Conservation (phyloP, 106 monocot species). For the Dendrobium officinale region DNA sequence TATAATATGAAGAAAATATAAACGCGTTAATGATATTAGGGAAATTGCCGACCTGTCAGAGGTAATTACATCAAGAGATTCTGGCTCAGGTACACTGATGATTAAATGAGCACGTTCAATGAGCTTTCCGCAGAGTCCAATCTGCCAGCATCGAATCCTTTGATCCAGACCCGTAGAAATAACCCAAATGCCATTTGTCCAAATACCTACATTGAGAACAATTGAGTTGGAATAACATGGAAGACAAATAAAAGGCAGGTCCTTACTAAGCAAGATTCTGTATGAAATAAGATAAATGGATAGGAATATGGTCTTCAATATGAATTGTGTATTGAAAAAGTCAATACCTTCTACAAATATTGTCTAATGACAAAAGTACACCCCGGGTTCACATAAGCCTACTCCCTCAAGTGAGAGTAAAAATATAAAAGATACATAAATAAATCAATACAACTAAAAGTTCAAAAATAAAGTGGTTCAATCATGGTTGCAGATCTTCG, state of each 20-base stretch:
- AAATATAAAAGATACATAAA: too few species aligned
- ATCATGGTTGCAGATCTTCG: too few species aligned
- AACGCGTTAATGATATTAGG: not conserved
- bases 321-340: not conserved
- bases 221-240: not conserved
- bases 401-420: too few species aligned
- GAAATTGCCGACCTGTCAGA: slow-evolving; percentile 23
- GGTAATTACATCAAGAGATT: slow-evolving; percentile 53
- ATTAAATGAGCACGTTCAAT: slow-evolving; percentile 56
- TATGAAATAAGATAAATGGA: not conserved
- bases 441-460: too few species aligned
- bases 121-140: slow-evolving; percentile 29
- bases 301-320: not conserved
- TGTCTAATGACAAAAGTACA: too few species aligned
- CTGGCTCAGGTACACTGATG: slow-evolving; percentile 92
- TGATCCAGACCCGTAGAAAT: slow-evolving; percentile 96
- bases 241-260: not conserved
- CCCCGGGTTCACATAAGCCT: too few species aligned
- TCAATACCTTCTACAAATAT: not conserved
- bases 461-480: too few species aligned
- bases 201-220: slow-evolving; percentile 36
- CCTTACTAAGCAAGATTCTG: too few species aligned
- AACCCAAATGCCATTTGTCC: slow-evolving; percentile 84
- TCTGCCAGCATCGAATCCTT: slow-evolving; percentile 72
- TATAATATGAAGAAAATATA: not conserved